A percentile compares a stretch with the other conserved stretches of the same genome.
Conservation (phyloP, 2,329 filamentous ascomycete species). For the Calycina herbarum region DNA sequence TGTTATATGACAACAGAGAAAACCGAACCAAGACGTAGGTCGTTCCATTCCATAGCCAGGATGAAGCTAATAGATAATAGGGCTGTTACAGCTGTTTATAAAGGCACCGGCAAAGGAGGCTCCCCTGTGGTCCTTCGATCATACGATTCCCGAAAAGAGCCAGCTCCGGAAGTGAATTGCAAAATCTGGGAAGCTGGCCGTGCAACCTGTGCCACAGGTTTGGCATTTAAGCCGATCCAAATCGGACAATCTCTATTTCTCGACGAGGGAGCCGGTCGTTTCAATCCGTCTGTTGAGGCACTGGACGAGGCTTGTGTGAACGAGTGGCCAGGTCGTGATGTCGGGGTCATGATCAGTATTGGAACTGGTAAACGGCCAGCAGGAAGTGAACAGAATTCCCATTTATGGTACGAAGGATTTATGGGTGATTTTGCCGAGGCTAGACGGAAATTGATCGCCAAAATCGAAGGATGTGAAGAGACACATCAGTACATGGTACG, state of each 20-base stretch:
- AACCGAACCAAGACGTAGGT: slow-evolving; percentile 87
- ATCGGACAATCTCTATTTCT: slow-evolving; percentile 93
- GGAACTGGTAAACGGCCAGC: slow-evolving; percentile 87
- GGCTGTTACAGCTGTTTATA: slow-evolving; percentile 87
- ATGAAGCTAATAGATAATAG: slow-evolving; percentile 49
- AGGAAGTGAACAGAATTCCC: slow-evolving; percentile 65
- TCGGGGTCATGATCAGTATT: slow-evolving; percentile 89
- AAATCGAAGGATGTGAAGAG: slow-evolving; percentile 93
- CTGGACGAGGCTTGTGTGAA: slow-evolving; percentile 90
- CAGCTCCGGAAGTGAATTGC: slow-evolving; percentile 86
- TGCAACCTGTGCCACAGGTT: slow-evolving; percentile 85
- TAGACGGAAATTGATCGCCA: slow-evolving; percentile 76
- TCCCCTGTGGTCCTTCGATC: slow-evolving; percentile 78
- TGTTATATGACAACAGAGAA: slow-evolving; percentile 84
- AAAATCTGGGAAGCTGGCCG: slow-evolving; percentile 96
- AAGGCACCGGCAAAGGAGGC: slow-evolving; percentile 70
- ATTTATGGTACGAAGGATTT: slow-evolving; percentile 93
- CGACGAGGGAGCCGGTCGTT: slow-evolving; percentile 87
- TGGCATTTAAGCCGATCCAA: slow-evolving; percentile 94
- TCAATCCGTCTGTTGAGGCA: slow-evolving; percentile 82
- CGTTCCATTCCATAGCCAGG: background rate
- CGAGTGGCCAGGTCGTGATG: slow-evolving; percentile 91
- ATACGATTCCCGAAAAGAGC: slow-evolving; percentile 92
- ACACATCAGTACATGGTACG: slow-evolving; percentile 85
- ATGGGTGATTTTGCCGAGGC: slow-evolving; percentile 92